Evolutionary conservation across 1,284 basidiomycete species (phyloP).

Genomic region (Flammula alnicola): DNA sequence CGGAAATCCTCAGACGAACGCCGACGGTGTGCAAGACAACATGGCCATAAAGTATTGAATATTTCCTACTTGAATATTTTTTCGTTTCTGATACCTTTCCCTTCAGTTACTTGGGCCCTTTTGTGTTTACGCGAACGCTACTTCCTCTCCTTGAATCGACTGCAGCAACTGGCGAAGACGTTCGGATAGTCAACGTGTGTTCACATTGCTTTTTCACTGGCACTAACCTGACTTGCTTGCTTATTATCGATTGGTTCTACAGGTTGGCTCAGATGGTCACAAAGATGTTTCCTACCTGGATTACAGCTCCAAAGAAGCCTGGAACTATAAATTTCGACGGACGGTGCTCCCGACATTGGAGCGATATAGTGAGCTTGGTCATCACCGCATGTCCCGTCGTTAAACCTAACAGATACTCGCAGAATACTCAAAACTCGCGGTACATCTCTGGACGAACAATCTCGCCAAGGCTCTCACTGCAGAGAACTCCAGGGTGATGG

Average conservation of each 20-base stretch:
- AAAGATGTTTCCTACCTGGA: slow-evolving; percentile 18
- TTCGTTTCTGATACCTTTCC: background rate
- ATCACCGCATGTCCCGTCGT: background rate
- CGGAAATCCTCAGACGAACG: slow-evolving; percentile 17
- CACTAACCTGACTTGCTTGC: too few relatives aligned
- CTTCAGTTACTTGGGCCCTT: slow-evolving; percentile 18
- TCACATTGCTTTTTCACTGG: background rate
- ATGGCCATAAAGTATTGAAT: slow-evolving; percentile 20
- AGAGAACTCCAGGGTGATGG: slow-evolving; percentile 16
- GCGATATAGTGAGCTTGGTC: slow-evolving; percentile 17
- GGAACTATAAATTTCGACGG: slow-evolving; percentile 20
- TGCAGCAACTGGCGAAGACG: slow-evolving; percentile 13
- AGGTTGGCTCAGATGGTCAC: slow-evolving; percentile 21
- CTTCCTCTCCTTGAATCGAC: slow-evolving; percentile 20
- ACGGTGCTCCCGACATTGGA: slow-evolving; percentile 17
- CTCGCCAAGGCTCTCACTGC: slow-evolving; percentile 17
- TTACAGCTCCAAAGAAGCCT: slow-evolving; percentile 20
- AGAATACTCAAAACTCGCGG: slow-evolving; percentile 22
- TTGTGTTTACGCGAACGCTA: slow-evolving; percentile 20
- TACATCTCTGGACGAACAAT: slow-evolving; percentile 22
- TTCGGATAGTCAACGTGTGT: slow-evolving; percentile 19
- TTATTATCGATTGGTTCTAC: background rate
- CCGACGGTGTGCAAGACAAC: slow-evolving; percentile 18
- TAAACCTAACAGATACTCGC: background rate
- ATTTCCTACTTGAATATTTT: background rate